Percentiles rank a stretch among this genome's conserved stretches.
phyloP scores from a whole-genome alignment of 345 rosid genomes.

The Populus tremula region DNA sequence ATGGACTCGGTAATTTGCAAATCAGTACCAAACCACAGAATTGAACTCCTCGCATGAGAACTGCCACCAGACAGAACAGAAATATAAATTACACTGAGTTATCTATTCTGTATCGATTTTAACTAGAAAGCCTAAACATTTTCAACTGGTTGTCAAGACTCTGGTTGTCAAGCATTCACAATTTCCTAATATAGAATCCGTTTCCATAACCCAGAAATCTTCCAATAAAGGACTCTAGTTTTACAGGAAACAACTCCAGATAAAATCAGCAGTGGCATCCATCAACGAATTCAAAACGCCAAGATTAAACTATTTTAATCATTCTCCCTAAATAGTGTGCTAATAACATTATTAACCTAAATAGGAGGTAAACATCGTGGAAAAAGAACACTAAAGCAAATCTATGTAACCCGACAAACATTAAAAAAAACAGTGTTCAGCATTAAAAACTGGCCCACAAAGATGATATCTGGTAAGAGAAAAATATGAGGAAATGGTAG shows the following conservation, averaged over 20 bases:
- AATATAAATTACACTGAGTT: not conserved
- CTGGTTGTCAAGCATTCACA: too few species aligned
- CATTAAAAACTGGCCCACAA: constrained; percentile 25
- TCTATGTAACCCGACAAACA: not conserved
- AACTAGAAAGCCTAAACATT: not conserved
- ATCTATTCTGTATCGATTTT: not conserved
- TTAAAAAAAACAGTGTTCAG: constrained; percentile 6
- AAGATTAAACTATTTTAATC: not conserved
- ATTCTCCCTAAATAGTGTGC: too few species aligned
- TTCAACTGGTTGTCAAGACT: not conserved
- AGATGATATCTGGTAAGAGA: constrained; percentile 14
- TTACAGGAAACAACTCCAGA: not conserved
- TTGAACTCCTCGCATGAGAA: not conserved
- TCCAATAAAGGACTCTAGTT: not conserved
- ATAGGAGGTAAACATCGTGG: not conserved
- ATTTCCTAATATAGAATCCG: not conserved
- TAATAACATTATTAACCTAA: too few species aligned
- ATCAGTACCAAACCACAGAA: too few species aligned
- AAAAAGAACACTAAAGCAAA: constrained; percentile 1
- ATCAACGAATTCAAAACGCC: not conserved
- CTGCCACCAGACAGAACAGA: not conserved
- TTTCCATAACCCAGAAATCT: not conserved
- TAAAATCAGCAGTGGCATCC: not conserved
- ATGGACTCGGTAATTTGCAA: too few species aligned
- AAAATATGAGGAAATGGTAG: constrained; percentile 15